Base-by-base conservation (phyloP, 2,329 filamentous ascomycete species). In the Talaromyces sp. region DNA sequence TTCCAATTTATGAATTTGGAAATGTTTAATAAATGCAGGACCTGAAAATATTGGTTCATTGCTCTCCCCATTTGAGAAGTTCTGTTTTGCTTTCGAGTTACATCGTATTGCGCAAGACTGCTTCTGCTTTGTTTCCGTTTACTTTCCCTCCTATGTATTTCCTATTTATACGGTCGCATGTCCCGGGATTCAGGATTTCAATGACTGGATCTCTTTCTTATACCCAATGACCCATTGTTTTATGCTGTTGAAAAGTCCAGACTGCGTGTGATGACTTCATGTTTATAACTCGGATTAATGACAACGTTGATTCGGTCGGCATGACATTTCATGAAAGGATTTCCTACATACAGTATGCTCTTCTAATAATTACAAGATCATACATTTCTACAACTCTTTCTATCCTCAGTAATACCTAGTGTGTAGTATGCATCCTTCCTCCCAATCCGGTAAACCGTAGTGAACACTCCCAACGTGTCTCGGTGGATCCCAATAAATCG, bases 161-260 rank as follows among this genome's bases (percentile, higher is more conserved):
- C 52, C 49, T 17, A 35, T 54, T 51, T 44, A 24, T 35, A 35
- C 22, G 36, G 43, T 40, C 17, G 33, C 32, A 46, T 36, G 24
- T 44, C 35, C 42, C 20, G 7, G 22, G 42, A 33, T 20, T 36
- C 6, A 14, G 11, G 13, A 35, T 33, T 5, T 5, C 4, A 27
- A 4, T 27, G 9, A 4, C 43, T 24, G 43, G 43, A 46, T 37
- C 50, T 30, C 24, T 43, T 50, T 51, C 42, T 48, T 58, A 55
- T 58, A 27, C 24, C 24, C 24, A 27, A 27, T 27, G 24, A 60
- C 56, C 54, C 54, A 54, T 52, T 57, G 42, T 52, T 54, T 57
- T 53, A 36, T 35, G 54, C 30, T 33, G 36, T 32, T 35, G 19
- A 33, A 51, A 47, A 51, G 32, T 53, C 39, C 41, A 49, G 29